A percentile compares a stretch with the other conserved stretches of the same genome.
phyloP scores from a whole-genome alignment of 2,329 filamentous ascomycete species.

The Nothomitra cinnamomea region DNA sequence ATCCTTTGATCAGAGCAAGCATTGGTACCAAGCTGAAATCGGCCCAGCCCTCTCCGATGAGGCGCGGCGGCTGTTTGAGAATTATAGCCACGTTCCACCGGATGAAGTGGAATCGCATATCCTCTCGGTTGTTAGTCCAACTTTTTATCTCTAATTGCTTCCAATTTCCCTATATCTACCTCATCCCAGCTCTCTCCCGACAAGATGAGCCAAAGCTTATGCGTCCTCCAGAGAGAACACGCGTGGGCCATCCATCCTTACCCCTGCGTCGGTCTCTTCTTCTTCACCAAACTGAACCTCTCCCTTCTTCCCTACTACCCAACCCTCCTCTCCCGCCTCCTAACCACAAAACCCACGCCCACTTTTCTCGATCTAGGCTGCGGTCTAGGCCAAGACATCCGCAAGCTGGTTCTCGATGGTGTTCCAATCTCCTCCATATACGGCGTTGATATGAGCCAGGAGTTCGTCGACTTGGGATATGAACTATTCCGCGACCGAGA shows the following conservation, averaged over 20 bases:
- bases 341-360: conserved; percentile 11
- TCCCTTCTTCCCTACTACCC: conserved; percentile 18
- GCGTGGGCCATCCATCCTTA: conserved; percentile 17
- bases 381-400: conserved; percentile 28
- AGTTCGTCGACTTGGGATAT: conserved; percentile 25
- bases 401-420: conserved; percentile 24
- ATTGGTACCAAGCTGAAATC: neutral
- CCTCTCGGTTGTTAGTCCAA: neutral
- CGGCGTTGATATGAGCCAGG: conserved; percentile 21
- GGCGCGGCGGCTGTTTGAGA: neutral
- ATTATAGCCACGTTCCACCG: neutral
- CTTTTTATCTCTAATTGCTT: neutral
- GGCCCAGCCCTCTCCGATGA: neutral
- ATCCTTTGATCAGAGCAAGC: too few relatives aligned
- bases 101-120: neutral
- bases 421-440: conserved; percentile 16
- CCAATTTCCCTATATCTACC: neutral
- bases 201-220: neutral
- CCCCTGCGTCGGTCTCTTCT: conserved; percentile 27
- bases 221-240: neutral
- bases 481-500: conserved; percentile 25
- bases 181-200: too few relatives aligned
- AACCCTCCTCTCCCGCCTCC: conserved; percentile 21
- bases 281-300: conserved; percentile 26
- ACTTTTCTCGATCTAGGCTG: conserved; percentile 27